Base-by-base conservation (phyloP, 345 rosid species). In the Aquilaria yunnanensis region DNA sequence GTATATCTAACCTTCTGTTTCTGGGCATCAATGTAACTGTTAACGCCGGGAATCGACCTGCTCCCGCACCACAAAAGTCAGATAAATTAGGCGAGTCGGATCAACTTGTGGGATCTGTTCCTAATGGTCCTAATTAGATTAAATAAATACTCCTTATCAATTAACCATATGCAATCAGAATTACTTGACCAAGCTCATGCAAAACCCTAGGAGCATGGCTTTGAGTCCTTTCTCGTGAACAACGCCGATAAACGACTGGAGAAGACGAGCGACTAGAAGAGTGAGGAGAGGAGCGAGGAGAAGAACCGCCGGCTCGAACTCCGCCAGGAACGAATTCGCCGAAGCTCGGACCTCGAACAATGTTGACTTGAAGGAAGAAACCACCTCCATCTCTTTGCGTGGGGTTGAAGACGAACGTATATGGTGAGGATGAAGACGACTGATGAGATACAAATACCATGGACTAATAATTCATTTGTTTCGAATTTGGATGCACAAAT, bases 41-140 rank as follows among this genome's bases (percentile, higher is more conserved):
- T 80, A 41, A 89, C 97, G 10, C 91, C 87, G 46, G 99, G 99
- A 53, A 91, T 62, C 87, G 80, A 62, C 87, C 99, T 89, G 69
- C 51, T 62, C 61, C 32, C 54, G 45, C 61, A 67, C 7, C 32
- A 31, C 32, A 6, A 9, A 51, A 46, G 32, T 5, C 51, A 50
- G 46, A 57, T 32, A 51, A 56, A 16, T 23, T 23, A 23, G 23
- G 23, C 23, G 23, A 23, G 23, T 23, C 23, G 23, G 23, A 23
- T 23, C 23, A 23, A 23, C 23, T 23, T 23, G 23, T 37, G 8
- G 8, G 43, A 37, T 37, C 7, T 37, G 43, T 5, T 37, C 43
- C 43, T 37, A 9, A 37, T 5, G 43, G 5, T 5, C 43, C 43
- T 9, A 3, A 37, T 2, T 37, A 37, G 43, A 37, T 37, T 1